Base-by-base conservation (phyloP, 2,329 filamentous ascomycete species). In the Raffaelea ambrosiae region DNA sequence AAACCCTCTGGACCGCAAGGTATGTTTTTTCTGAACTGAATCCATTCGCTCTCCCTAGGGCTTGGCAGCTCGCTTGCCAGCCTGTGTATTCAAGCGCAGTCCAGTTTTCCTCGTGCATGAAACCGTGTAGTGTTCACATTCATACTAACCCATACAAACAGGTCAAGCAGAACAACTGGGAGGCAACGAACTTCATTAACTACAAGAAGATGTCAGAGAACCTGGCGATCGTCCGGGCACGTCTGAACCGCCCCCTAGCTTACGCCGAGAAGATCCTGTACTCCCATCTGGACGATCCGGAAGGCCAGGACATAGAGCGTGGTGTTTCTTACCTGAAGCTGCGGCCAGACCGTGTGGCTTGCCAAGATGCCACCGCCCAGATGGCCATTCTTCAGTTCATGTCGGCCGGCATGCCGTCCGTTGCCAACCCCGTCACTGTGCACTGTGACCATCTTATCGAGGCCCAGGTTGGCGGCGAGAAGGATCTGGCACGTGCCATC, bases 341-440 rank as follows among this genome's bases (percentile, higher is more conserved):
- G 59, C 87, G 93, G 57, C 93, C 93, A 50, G 93, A 98, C 67
- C 88, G 93, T 70, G 93, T 98, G 62, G 93, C 93, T 69, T 97
- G 93, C 79, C 93, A 98, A 77, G 93, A 98, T 80, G 93, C 93
- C 66, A 97, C 93, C 52, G 93, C 93, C 55, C 93, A 98, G 79
- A 98, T 98, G 93, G 93, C 93, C 56, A 95, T 98, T 59, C 79
- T 98, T 51, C 93, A 98, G 76, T 98, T 98, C 81, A 98, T 98
- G 90, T 95, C 88, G 48, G 91, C 93, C 52, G 91, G 91, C 67
- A 91, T 98, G 88, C 87, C 88, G 57, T 84, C 85, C 21, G 93
- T 97, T 53, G 90, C 90, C 54, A 97, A 94, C 62, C 93, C 93
- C 45, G 83, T 85, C 60, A 97, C 91, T 44, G 91, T 98, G 55